Percentiles rank a stretch among this genome's conserved stretches.
Conservation (phyloP, 1,284 basidiomycete genomes). For the Kwoniella shivajii region DNA sequence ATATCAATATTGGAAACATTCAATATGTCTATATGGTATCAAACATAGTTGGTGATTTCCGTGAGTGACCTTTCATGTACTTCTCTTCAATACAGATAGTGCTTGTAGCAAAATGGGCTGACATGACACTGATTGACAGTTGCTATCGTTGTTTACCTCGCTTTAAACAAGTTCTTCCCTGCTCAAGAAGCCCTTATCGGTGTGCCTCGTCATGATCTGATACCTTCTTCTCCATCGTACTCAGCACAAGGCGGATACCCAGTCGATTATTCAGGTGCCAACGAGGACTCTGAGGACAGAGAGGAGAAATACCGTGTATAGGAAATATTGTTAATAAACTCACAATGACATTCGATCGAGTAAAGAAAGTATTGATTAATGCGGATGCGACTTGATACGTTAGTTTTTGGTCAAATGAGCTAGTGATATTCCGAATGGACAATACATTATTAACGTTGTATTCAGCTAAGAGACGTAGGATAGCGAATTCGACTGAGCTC, state of each 20-base stretch:
- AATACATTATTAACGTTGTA: too few species aligned
- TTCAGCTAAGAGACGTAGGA: too few species aligned
- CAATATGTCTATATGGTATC: conserved; percentile 54
- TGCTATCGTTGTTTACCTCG: conserved; percentile 66
- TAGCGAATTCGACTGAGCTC: too few species aligned
- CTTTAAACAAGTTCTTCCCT: conserved; percentile 64
- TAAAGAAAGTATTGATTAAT: too few species aligned
- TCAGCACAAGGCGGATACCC: conserved; percentile 6
- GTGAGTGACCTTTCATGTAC: conserved; percentile 14
- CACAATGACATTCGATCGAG: too few species aligned
- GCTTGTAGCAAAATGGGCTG: not conserved
- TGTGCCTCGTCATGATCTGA: conserved; percentile 60
- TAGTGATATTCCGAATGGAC: too few species aligned
- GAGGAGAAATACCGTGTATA: not conserved
- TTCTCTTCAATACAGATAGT: not conserved
- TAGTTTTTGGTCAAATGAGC: too few species aligned
- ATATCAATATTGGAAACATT: conserved; percentile 65
- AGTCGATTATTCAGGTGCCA: not conserved
- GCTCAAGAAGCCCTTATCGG: conserved; percentile 61
- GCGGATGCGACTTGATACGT: too few species aligned
- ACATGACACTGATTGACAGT: conserved; percentile 55
- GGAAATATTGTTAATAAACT: too few species aligned
- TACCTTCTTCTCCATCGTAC: not conserved
- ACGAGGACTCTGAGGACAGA: not conserved
- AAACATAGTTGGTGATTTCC: conserved; percentile 28